phyloP scores from a whole-genome alignment of 768 basidiomycete genomes.

The Dentipellis fragilis region DNA sequence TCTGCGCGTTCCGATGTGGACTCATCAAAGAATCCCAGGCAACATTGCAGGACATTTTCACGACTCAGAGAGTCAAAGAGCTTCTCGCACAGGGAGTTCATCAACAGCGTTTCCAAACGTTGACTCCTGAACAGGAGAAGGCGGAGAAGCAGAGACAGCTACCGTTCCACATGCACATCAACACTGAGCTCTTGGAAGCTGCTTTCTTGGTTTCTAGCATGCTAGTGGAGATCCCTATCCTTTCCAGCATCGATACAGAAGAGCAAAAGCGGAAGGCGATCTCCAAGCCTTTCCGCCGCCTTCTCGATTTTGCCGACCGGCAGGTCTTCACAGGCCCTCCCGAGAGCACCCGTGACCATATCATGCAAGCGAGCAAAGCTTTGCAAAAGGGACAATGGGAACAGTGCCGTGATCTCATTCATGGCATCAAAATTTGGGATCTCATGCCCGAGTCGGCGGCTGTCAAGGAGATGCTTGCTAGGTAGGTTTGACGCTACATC shows the following conservation, averaged over 20 bases:
- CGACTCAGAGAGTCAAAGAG: slow-evolving; percentile 95
- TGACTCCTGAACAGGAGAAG: slow-evolving; percentile 93
- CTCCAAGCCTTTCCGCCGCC: slow-evolving; percentile 92
- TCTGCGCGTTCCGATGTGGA: slow-evolving; percentile 93
- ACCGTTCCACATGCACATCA: slow-evolving; percentile 99
- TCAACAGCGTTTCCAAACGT: slow-evolving; percentile 77
- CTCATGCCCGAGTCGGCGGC: slow-evolving; percentile 81
- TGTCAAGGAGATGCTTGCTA: slow-evolving; percentile 92
- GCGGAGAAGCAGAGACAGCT: slow-evolving; percentile 92
- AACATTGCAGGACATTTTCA: slow-evolving; percentile 90
- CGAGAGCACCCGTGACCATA: slow-evolving; percentile 97
- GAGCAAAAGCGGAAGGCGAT: slow-evolving; percentile 88
- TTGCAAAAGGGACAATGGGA: slow-evolving; percentile 97
- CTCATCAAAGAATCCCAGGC: slow-evolving; percentile 90
- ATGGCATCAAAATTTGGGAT: slow-evolving; percentile 96
- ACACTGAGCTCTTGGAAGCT: slow-evolving; percentile 93
- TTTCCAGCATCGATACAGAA: slow-evolving; percentile 91
- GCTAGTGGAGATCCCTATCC: slow-evolving; percentile 92
- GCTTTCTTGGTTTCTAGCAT: slow-evolving; percentile 98
- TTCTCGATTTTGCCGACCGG: slow-evolving; percentile 93
- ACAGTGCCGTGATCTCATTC: slow-evolving; percentile 84
- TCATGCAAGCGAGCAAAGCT: slow-evolving; percentile 98
- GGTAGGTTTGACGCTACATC: slow-evolving; percentile 37
- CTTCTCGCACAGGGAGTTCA: slow-evolving; percentile 94
- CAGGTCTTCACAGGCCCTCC: slow-evolving; percentile 97